A percentile compares a stretch with the other conserved stretches of the same genome.
These are phyloP conservation scores for Leccinum disarticulatum DNA, from an alignment of 768 basidiomycete species.

Conservation along the genomic window DNA sequence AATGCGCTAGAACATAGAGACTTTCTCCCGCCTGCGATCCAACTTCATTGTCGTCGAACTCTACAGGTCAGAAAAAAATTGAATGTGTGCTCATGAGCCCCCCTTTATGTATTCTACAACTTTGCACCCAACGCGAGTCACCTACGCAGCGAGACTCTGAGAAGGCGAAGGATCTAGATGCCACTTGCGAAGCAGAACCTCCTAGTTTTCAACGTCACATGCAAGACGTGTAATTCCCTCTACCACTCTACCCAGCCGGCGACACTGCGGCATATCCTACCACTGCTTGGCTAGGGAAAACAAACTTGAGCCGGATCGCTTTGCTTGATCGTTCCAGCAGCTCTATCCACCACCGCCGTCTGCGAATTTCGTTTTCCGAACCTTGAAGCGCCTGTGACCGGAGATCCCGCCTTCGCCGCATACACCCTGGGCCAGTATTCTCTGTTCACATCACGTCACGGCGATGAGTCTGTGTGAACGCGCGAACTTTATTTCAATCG, in stretches of 20 bases:
- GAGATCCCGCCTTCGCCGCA: too few species aligned
- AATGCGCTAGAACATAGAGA: constrained; percentile 91
- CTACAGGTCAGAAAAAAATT: constrained; percentile 8
- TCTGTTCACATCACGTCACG: too few species aligned
- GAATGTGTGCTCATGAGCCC: constrained; percentile 60
- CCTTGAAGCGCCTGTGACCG: too few species aligned
- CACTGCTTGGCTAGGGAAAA: too few species aligned
- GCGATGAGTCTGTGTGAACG: too few species aligned
- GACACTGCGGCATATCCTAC: too few species aligned
- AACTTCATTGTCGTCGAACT: constrained; percentile 68
- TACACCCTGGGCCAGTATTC: too few species aligned
- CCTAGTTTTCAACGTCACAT: constrained; percentile 82
- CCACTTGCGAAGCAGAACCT: constrained; percentile 74
- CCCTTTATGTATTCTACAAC: constrained; percentile 70
- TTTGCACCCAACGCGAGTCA: constrained; percentile 47
- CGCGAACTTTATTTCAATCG: too few species aligned
- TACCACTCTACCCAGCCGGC: not conserved
- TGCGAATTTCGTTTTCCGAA: too few species aligned
- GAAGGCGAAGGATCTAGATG: constrained; percentile 66
- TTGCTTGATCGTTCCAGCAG: too few species aligned
- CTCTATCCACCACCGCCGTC: too few species aligned
- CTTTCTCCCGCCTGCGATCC: constrained; percentile 84
- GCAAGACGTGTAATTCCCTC: constrained; percentile 58
- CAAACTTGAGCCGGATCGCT: too few species aligned
- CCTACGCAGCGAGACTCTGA: constrained; percentile 61